Evolutionary conservation across 2,329 filamentous ascomycete genomes (phyloP), one percentile per base, ranked within the genome.

Genomic region (Akanthomyces muscarius): DNA sequence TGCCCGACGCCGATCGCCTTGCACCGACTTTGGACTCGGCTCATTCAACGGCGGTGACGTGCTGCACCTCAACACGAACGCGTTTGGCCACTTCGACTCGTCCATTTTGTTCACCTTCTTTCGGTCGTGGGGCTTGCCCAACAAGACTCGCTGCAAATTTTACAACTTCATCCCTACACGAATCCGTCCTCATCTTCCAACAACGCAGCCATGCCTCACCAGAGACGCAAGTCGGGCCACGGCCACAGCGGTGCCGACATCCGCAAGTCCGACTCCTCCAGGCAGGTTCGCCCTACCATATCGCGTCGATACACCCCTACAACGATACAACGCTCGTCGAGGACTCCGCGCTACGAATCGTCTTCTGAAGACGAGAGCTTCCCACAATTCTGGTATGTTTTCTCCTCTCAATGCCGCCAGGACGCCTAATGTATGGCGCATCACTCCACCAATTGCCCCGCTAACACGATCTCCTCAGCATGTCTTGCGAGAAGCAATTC

Each of bases 401-500:
- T 51, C 28, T 63, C 36, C 28, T 44, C 13, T 54, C 62, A 50
- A 57, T 61, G 33, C 28, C 23, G 41, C 36, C 54, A 66, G 64
- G 51, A 57, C 63, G 66, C 63, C 30, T 16, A n/a, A 7, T 16
- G n/a, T 11, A 42, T 11, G 65, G 66, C 66, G 66, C 66, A 65
- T 64, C 65, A 59, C 62, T 65, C 51, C 62, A 48, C 50, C 38
- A 33, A 33, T 63, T 65, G 52, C 62, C 54, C 41, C 66, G 58
- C 68, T 71, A 65, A 73, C 66, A 64, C 33, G 13, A 61, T 62
- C 23, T 62, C 41, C 41, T 36, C 69, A 88, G 86, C 74, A 88
- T 87, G 85, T 83, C 81, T 11, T 88, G 86, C 73, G 86, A 88
- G 72, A 88, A 87, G 75, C 85, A 88, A 74, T 88, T 88, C 71